Conservation (phyloP, 805 yeast species). For the Cyberlindnera misumaiensis region DNA sequence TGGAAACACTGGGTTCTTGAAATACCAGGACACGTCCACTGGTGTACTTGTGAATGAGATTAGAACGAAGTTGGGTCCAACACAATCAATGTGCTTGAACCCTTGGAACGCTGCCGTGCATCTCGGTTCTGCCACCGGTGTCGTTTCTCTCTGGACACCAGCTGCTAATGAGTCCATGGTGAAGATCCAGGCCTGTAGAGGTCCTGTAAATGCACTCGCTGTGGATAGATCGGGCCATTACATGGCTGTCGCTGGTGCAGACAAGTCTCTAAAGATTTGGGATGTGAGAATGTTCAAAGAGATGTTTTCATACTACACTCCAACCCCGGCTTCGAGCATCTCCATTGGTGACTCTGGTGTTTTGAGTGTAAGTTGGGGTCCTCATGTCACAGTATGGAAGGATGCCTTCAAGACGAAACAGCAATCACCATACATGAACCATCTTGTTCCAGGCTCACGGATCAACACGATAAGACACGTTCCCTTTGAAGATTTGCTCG, state of each 20-base stretch:
- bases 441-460: constrained; percentile 71
- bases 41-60: constrained; percentile 80
- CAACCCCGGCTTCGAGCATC: constrained; percentile 78
- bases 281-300: constrained; percentile 81
- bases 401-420: constrained; percentile 69
- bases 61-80: constrained; percentile 86
- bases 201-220: constrained; percentile 82
- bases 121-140: constrained; percentile 89
- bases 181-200: constrained; percentile 72
- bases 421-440: constrained; percentile 86
- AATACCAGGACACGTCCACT: constrained; percentile 93
- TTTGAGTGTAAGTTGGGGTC: constrained; percentile 89
- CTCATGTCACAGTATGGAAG: constrained; percentile 92
- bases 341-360: constrained; percentile 85
- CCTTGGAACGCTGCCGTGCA: constrained; percentile 96
- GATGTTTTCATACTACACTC: constrained; percentile 55
- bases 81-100: constrained; percentile 80
- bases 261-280: constrained; percentile 82
- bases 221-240: constrained; percentile 87
- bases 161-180: constrained; percentile 79
- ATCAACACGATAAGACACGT: constrained; percentile 66
- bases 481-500: constrained; percentile 95
- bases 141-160: constrained; percentile 92
- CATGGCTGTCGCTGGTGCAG: constrained; percentile 91
- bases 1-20: constrained; percentile 82